Evolutionary conservation across 371 early-diverging fungal species (phyloP).

Genomic region (Mucor piriformis): DNA sequence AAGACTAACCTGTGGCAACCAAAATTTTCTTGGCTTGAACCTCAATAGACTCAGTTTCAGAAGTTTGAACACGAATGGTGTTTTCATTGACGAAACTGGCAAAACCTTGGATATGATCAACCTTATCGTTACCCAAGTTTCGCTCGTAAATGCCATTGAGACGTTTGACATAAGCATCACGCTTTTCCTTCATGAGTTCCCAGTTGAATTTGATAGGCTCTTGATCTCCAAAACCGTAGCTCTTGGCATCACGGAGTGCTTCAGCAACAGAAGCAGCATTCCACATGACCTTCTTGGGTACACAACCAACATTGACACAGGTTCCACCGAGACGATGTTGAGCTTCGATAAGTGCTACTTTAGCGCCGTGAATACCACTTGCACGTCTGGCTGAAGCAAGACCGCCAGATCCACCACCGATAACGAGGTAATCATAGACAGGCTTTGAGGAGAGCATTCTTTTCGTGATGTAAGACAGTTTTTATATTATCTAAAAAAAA

Average conservation of each 20-base stretch:
- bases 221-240: slow-evolving; percentile 83
- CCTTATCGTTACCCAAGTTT: slow-evolving; percentile 86
- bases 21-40: slow-evolving; percentile 83
- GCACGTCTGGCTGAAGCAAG: slow-evolving; percentile 95
- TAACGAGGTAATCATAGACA: slow-evolving; percentile 87
- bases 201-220: slow-evolving; percentile 64
- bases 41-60: slow-evolving; percentile 42
- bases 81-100: slow-evolving; percentile 82
- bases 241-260: slow-evolving; percentile 81
- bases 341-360: slow-evolving; percentile 90
- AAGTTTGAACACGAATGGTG: slow-evolving; percentile 72
- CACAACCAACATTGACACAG: slow-evolving; percentile 97
- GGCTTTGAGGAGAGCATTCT: slow-evolving; percentile 32
- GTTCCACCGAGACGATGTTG: slow-evolving; percentile 89
- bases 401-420: slow-evolving; percentile 90
- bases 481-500: neutral
- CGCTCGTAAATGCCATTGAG: slow-evolving; percentile 95
- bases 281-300: slow-evolving; percentile 99
- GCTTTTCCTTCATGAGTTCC: slow-evolving; percentile 80
- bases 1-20: slow-evolving; percentile 79
- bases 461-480: slow-evolving; percentile 18
- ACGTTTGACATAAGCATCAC: slow-evolving; percentile 95
- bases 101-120: slow-evolving; percentile 82
- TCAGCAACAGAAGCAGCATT: slow-evolving; percentile 90
- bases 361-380: slow-evolving; percentile 82